Evolutionary conservation across 2,329 filamentous ascomycete genomes (phyloP).

Genomic region (Beauveria medogensis): DNA sequence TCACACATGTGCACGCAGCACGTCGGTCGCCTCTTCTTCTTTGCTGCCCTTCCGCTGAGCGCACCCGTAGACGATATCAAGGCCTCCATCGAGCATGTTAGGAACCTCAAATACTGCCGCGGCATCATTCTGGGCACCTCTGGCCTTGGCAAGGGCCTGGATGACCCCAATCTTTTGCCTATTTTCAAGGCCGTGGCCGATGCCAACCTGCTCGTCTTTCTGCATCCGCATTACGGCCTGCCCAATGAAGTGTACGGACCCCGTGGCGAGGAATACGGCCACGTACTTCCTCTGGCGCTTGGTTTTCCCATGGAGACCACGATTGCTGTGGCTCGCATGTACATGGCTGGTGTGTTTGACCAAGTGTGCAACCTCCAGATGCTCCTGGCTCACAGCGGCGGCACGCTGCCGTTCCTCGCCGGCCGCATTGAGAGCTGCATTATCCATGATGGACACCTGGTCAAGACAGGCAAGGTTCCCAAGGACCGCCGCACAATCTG

Average conservation of each 20-base stretch:
- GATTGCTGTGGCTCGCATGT: conserved; percentile 81
- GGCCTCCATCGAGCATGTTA: conserved; percentile 56
- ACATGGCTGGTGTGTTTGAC: conserved; percentile 80
- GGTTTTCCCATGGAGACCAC: conserved; percentile 92
- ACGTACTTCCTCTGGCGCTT: conserved; percentile 76
- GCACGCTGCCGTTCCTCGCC: conserved; percentile 80
- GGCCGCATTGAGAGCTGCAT: conserved; percentile 85
- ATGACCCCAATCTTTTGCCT: conserved; percentile 65
- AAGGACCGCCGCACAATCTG: conserved; percentile 41
- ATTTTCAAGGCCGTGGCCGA: conserved; percentile 64
- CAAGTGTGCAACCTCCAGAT: conserved; percentile 60
- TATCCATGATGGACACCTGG: conserved; percentile 69
- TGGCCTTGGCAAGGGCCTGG: conserved; percentile 70
- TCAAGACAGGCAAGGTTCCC: conserved; percentile 50
- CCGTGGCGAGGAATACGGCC: conserved; percentile 65
- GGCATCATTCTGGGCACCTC: conserved; percentile 87
- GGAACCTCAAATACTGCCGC: conserved; percentile 56
- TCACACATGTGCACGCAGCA: conserved; percentile 60
- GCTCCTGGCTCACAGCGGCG: conserved; percentile 79
- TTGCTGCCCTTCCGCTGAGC: conserved; percentile 72
- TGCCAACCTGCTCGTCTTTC: conserved; percentile 60
- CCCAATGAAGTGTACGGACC: conserved; percentile 74
- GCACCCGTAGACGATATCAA: conserved; percentile 55
- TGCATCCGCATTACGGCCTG: conserved; percentile 89
- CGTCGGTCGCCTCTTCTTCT: conserved; percentile 68